Evolutionary conservation across 805 yeast species (phyloP).

Genomic region (Pichia sporocuriosa): DNA sequence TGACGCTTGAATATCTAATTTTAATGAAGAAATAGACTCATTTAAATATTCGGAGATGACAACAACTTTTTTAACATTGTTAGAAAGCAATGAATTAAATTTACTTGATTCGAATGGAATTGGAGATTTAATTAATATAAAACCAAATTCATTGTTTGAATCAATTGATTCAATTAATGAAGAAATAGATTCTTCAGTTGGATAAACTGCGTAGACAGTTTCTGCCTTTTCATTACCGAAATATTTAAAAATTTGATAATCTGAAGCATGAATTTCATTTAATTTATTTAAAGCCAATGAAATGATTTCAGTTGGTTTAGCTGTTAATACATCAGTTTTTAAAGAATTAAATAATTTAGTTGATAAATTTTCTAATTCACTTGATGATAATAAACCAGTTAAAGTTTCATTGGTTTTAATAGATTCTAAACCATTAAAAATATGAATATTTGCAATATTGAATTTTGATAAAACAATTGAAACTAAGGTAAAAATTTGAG

Average conservation of each 20-base stretch:
- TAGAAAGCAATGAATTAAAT: conserved; percentile 55
- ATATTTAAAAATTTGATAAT: conserved; percentile 61
- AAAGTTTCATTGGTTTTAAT: conserved; percentile 44
- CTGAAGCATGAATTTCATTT: conserved; percentile 42
- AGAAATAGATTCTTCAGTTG: conserved; percentile 54
- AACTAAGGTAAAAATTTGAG: conserved; percentile 60
- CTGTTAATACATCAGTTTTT: conserved; percentile 19
- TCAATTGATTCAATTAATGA: conserved; percentile 41
- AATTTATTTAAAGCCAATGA: conserved; percentile 41
- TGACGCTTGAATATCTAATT: conserved; percentile 68
- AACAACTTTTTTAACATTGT: conserved; percentile 49
- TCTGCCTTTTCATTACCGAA: conserved; percentile 56
- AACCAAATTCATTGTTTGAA: conserved; percentile 31
- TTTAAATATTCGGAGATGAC: conserved; percentile 53
- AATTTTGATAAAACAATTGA: conserved; percentile 61
- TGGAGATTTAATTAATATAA: conserved; percentile 70
- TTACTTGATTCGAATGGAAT: conserved; percentile 65
- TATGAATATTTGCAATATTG: conserved; percentile 55
- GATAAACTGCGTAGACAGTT: conserved; percentile 77
- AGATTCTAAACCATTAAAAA: conserved; percentile 75
- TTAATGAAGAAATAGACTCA: conserved; percentile 36
- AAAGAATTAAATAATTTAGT: conserved; percentile 31
- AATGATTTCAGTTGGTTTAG: conserved; percentile 31
- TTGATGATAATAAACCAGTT: conserved; percentile 38
- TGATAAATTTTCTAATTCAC: conserved; percentile 34